These are phyloP conservation scores for Ceriops decandra DNA, from an alignment of 345 rosid species.

Conservation along the genomic window DNA sequence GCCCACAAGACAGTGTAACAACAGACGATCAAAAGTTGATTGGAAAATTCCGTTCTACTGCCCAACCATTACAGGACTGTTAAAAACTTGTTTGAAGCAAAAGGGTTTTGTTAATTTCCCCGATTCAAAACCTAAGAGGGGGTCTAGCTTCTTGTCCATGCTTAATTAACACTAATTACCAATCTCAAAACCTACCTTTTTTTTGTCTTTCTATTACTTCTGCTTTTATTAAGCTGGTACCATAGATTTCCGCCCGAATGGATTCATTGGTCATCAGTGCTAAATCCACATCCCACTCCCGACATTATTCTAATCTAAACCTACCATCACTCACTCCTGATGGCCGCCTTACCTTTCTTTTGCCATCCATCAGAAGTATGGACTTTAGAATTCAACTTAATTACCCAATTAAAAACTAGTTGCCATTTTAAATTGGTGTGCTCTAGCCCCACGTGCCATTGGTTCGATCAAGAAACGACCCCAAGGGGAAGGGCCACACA, in stretches of 20 bases:
- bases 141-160: too few species aligned
- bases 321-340: too few species aligned
- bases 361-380: conserved; percentile 7
- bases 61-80: too few species aligned
- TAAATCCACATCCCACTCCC: conserved; percentile 9
- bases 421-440: not conserved
- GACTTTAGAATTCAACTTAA: not conserved
- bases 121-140: too few species aligned
- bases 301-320: conserved; percentile 15
- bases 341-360: not conserved
- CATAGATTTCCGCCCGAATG: not conserved
- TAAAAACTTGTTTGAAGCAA: too few species aligned
- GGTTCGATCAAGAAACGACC: conserved; percentile 2
- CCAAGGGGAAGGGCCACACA: too few species aligned
- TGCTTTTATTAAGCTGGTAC: too few species aligned
- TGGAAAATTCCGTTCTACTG: too few species aligned
- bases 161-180: too few species aligned
- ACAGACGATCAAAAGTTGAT: not conserved
- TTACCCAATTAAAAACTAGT: not conserved
- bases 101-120: too few species aligned
- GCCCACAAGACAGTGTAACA: not conserved
- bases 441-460: conserved; percentile 31
- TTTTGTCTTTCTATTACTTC: too few species aligned
- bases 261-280: not conserved
- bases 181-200: too few species aligned